Evolutionary conservation across 129 eudicot genomes (phyloP).

Genomic region (Tagetes erecta): DNA sequence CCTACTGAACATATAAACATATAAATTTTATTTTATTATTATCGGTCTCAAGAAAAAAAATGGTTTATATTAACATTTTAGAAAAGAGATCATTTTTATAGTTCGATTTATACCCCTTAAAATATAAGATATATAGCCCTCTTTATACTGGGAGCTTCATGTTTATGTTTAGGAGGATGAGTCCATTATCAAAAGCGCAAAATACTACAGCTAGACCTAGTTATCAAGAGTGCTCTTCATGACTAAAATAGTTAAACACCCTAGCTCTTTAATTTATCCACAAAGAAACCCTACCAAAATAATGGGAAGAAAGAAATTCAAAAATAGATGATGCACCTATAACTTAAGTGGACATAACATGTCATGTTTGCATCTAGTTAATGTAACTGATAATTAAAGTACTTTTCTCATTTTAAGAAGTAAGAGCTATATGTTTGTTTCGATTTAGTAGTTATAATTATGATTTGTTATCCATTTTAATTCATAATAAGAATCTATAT

Average conservation of each 20-base stretch:
- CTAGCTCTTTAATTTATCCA: neutral
- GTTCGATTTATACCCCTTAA: too few relatives aligned
- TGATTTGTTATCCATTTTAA: neutral
- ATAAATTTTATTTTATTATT: too few relatives aligned
- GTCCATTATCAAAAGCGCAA: neutral
- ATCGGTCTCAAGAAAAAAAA: too few relatives aligned
- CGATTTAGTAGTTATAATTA: neutral
- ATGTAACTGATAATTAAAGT: neutral
- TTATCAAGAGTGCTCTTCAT: constrained; percentile 1
- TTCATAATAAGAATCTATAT: too few relatives aligned
- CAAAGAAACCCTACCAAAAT: neutral
- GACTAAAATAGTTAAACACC: neutral
- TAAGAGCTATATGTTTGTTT: neutral
- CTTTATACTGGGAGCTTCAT: neutral
- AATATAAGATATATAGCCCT: too few relatives aligned
- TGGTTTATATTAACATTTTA: too few relatives aligned
- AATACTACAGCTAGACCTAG: neutral
- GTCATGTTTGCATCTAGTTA: constrained; percentile 1
- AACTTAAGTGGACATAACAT: neutral
- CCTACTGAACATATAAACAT: too few relatives aligned
- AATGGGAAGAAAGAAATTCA: neutral
- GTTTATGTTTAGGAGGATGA: neutral
- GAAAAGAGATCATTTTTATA: too few relatives aligned
- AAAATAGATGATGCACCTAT: neutral
- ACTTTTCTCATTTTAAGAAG: neutral